Conservation (phyloP, 73 alveolate genomes). For the Symbiodinium pilosum region DNA sequence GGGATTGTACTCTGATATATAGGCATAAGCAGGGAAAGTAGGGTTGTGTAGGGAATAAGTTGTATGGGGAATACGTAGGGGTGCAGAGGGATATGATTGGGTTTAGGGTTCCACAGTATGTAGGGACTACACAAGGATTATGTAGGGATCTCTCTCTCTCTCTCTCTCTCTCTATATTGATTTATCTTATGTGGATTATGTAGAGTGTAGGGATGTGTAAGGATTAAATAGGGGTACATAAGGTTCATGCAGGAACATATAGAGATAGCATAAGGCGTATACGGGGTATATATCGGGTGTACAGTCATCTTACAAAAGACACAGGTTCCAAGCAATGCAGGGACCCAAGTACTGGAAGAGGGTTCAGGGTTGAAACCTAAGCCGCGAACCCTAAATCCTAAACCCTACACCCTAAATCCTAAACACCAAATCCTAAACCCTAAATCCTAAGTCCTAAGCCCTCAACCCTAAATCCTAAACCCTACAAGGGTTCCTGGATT, state of each 20-base stretch:
- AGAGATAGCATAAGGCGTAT: background rate
- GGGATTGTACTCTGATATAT: background rate
- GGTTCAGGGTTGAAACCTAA: background rate
- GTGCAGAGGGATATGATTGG: too few relatives aligned
- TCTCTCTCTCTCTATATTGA: background rate
- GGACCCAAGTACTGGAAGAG: background rate
- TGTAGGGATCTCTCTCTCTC: too few relatives aligned
- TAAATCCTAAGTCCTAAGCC: background rate
- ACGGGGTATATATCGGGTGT: background rate
- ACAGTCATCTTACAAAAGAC: too few relatives aligned
- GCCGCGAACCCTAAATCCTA: background rate
- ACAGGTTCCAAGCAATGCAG: background rate
- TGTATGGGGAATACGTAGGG: too few relatives aligned
- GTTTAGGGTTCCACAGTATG: too few relatives aligned
- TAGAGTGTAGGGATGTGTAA: background rate
- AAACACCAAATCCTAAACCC: background rate
- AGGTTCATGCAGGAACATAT: background rate
- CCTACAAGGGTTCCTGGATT: too few relatives aligned
- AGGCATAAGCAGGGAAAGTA: background rate
- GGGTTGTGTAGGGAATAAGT: too few relatives aligned
- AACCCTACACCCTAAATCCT: conserved; percentile 1
- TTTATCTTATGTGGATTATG: background rate
- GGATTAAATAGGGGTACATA: too few relatives aligned
- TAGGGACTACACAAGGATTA: too few relatives aligned
- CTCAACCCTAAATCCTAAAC: background rate